phyloP scores from a whole-genome alignment of 176 grass and related monocot genomes.

The Typha latifolia region DNA sequence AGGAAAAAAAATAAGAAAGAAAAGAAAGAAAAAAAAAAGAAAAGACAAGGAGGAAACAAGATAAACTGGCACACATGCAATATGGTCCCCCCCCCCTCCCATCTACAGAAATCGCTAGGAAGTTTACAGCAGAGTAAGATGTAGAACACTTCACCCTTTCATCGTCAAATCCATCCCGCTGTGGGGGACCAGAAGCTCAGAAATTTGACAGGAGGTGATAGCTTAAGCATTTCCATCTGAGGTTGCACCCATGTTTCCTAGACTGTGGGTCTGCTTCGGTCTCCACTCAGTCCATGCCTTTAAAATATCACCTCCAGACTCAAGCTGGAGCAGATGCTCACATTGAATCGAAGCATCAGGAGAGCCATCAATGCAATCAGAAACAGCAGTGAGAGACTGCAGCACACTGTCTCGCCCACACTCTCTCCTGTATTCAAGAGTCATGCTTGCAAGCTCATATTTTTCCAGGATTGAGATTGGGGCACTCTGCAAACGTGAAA shows the following conservation, averaged over 20 bases:
- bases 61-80: not conserved
- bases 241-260: constrained; percentile 13
- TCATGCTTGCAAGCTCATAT: constrained; percentile 74
- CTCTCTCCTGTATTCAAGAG: constrained; percentile 78
- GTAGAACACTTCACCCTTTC: not conserved
- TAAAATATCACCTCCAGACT: constrained; percentile 60
- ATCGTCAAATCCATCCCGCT: not conserved
- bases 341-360: constrained; percentile 53
- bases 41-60: not conserved
- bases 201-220: not conserved
- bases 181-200: not conserved
- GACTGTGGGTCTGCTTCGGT: constrained; percentile 29
- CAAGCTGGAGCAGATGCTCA: constrained; percentile 72
- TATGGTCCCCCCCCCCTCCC: not conserved
- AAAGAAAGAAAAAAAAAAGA: not conserved
- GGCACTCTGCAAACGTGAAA: constrained; percentile 41
- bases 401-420: constrained; percentile 71
- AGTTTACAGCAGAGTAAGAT: not conserved
- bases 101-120: not conserved
- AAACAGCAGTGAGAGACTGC: constrained; percentile 64
- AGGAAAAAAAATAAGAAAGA: not conserved
- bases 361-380: constrained; percentile 23
- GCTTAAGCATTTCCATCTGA: constrained; percentile 23
- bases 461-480: constrained; percentile 94
- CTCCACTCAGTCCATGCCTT: constrained; percentile 71